phyloP scores from a whole-genome alignment of 441 rosid genomes.

The Breynia disticha region DNA sequence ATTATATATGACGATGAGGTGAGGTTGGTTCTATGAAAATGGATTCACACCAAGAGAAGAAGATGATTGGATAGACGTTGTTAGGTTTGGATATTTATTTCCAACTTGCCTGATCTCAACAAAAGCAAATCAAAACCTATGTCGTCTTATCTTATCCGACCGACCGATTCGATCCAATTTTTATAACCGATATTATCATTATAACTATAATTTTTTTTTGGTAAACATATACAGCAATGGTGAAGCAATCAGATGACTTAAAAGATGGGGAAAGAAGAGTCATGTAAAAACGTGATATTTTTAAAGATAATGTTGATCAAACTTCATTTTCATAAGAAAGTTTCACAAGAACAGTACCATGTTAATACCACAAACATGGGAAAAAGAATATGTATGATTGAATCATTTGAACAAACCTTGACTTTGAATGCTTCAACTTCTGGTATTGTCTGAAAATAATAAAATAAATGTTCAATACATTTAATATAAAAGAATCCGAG shows the following conservation, averaged over 20 bases:
- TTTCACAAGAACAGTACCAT: neutral
- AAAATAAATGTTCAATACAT: too few species aligned
- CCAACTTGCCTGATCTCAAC: constrained; percentile 29
- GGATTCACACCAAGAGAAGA: constrained; percentile 42
- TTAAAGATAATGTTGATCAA: constrained; percentile 21
- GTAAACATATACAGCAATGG: constrained; percentile 11
- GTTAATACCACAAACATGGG: neutral
- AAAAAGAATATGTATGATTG: neutral
- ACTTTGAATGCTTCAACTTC: constrained; percentile 12
- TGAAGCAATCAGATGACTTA: constrained; percentile 24
- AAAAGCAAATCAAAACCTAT: neutral
- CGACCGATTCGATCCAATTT: too few species aligned
- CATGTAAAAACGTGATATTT: constrained; percentile 1
- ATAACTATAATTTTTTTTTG: neutral
- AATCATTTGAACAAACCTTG: neutral
- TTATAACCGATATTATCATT: neutral
- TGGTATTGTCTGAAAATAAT: neutral
- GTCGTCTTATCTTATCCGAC: too few species aligned
- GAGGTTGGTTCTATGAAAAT: constrained; percentile 38
- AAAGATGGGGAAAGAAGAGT: constrained; percentile 14
- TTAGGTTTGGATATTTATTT: constrained; percentile 26
- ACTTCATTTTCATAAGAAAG: constrained; percentile 12
- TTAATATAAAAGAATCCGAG: too few species aligned
- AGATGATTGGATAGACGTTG: constrained; percentile 59
- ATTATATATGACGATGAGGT: constrained; percentile 27